These are phyloP conservation scores for Gardenia jasminoides DNA, from an alignment of 257 asterid genomes.

Conservation along the genomic window DNA sequence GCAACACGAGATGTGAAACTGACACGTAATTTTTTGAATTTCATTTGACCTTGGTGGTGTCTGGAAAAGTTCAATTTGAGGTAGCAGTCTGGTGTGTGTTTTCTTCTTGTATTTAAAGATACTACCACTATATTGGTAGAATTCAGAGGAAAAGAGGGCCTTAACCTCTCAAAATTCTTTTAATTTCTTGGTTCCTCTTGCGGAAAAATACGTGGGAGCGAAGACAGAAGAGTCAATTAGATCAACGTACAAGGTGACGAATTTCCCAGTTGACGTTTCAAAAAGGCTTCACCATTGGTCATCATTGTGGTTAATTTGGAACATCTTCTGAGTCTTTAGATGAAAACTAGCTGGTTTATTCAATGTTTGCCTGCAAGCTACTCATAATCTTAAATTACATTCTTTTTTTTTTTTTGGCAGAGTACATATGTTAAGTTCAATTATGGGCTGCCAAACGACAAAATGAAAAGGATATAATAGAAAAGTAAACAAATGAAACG, in stretches of 20 bases:
- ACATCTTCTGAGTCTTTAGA: neutral
- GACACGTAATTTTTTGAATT: no score
- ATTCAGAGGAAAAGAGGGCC: neutral
- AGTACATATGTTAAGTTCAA: neutral
- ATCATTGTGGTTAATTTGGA: neutral
- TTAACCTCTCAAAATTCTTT: neutral
- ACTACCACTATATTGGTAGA: neutral
- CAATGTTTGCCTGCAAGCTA: no score
- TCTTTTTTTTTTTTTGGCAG: no score
- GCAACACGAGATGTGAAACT: neutral
- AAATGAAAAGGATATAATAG: no score
- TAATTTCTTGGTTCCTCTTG: neutral
- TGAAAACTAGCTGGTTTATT: neutral
- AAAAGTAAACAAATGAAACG: no score
- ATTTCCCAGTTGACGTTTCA: neutral
- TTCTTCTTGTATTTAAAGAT: neutral
- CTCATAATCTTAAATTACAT: no score
- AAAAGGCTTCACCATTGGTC: no score
- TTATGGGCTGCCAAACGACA: neutral
- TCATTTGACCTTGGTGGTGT: neutral
- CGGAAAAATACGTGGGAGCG: neutral
- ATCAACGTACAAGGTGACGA: constrained; percentile 1
- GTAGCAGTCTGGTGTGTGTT: neutral
- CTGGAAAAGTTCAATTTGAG: neutral
- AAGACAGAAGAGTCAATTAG: neutral